Conservation (phyloP, 495 filamentous ascomycete species). For the Lasiosphaeria miniovina region DNA sequence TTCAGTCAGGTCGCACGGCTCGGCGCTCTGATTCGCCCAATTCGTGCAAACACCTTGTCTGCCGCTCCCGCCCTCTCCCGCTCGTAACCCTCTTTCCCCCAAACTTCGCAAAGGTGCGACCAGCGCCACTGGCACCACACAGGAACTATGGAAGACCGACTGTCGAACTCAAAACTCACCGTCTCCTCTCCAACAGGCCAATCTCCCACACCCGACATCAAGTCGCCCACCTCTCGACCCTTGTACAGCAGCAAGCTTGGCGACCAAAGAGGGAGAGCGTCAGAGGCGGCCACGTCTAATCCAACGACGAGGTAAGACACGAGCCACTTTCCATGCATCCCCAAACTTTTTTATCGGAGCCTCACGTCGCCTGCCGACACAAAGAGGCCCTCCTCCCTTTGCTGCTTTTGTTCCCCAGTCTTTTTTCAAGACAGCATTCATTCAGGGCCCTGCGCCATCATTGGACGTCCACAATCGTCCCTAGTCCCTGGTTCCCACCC, state of each 20-base stretch:
- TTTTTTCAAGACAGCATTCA: conserved; percentile 5
- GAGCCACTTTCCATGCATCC: conserved; percentile 21
- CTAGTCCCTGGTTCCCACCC: no score
- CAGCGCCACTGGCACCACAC: conserved; percentile 22
- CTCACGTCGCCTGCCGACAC: conserved; percentile 11
- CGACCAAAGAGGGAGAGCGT: conserved; percentile 25
- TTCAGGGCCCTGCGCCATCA: conserved; percentile 5
- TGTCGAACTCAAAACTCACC: conserved; percentile 28
- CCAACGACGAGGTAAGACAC: conserved; percentile 37
- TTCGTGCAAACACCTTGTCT: conserved; percentile 33
- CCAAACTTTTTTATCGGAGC: conserved; percentile 20
- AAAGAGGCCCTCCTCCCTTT: background rate
- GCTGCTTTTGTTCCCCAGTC: conserved; percentile 3
- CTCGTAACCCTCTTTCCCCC: conserved; percentile 29
- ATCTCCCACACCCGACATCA: conserved; percentile 26
- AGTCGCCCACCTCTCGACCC: conserved; percentile 28
- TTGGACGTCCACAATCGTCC: background rate
- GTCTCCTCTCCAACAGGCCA: conserved; percentile 21
- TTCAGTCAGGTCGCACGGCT: conserved; percentile 22
- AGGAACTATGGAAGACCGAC: conserved; percentile 34
- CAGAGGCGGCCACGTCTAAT: conserved; percentile 24
- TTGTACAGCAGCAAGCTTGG: conserved; percentile 38
- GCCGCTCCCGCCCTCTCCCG: conserved; percentile 34
- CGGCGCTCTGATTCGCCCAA: conserved; percentile 32
- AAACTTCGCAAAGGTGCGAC: conserved; percentile 34